Base-by-base conservation (phyloP, 495 filamentous ascomycete species). In the Hypoxylon cercidicola region DNA sequence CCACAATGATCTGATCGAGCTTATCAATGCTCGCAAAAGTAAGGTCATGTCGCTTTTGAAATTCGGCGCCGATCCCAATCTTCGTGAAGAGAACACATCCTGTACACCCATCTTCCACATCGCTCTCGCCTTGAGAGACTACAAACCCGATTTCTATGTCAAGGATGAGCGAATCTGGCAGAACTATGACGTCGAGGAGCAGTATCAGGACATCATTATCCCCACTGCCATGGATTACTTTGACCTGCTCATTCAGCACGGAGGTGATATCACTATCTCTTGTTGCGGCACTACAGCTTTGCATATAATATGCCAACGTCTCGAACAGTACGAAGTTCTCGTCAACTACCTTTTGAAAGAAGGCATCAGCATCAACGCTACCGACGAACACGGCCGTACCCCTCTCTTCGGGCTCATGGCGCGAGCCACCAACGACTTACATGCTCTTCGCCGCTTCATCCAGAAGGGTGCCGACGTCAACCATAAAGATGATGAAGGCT, bases 21-120 rank as follows among this genome's bases (percentile, higher is more conserved):
- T 45, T 3, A 19, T 60, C 3, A 35, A 34, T 4, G 16, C 10
- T 60, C 48, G 41, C 3, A 0, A 11, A 5, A 13, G 35, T n/a
- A 55, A 50, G 4, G 3, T 50, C 0, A 28, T 0, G 1, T 12
- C 25, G n/a, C 37, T 63, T 4, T 52, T 63, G 12, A 8, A 34
- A 18, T 13, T 28, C 4, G 60, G 60, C n/a, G 60, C 52, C 1
- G 39, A 63, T n/a, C 35, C 60, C 0, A 63, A 63, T 6, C 0
- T 28, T 15, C 12, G 18, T 0, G 51, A 51, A 0, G 35, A 52
- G 2, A n/a, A 0, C 1, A 51, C 19, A 8, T 3, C 0, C 13
- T n/a, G 49, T 15, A 50, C 45, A 1, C 25, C 52, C 8, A 25
- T 64, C 15, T 48, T 53, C n/a, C 47, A 41, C 0, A 0, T 57